A percentile compares a stretch with the other conserved stretches of the same genome.
phyloP scores from a whole-genome alignment of 352 stramenopile genomes.

The Plasmopara muralis region DNA sequence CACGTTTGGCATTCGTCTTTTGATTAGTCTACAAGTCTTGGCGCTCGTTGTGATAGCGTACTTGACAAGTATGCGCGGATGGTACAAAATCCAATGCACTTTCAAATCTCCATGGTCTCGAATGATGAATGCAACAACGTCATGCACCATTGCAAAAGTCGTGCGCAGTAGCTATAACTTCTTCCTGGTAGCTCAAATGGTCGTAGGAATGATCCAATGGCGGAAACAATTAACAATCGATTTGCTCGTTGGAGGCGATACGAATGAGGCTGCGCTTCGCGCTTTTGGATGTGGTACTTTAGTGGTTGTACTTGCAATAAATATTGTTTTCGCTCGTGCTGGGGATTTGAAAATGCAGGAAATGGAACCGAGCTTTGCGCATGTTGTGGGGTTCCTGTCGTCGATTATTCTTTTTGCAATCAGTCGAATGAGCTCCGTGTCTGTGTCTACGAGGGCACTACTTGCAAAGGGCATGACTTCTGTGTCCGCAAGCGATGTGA shows the following conservation, averaged over 20 bases:
- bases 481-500: conserved; percentile 15
- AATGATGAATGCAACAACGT: too few relatives aligned
- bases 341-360: conserved; percentile 8
- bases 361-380: conserved; percentile 32
- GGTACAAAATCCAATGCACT: conserved; percentile 19
- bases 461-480: conserved; percentile 24
- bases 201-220: too few relatives aligned
- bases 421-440: conserved; percentile 7
- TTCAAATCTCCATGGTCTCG: conserved; percentile 23
- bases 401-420: conserved; percentile 20
- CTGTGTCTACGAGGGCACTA: conserved; percentile 8
- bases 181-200: too few relatives aligned
- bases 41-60: conserved; percentile 28
- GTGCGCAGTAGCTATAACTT: too few relatives aligned
- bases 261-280: too few relatives aligned
- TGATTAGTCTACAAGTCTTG: conserved; percentile 32
- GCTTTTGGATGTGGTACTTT: too few relatives aligned
- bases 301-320: too few relatives aligned
- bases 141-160: too few relatives aligned
- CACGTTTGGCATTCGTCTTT: conserved; percentile 21
- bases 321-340: too few relatives aligned
- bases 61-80: conserved; percentile 26
- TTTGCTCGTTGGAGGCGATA: too few relatives aligned
- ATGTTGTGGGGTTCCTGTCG: conserved; percentile 23
- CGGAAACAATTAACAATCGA: too few relatives aligned